Evolutionary conservation across 2,329 filamentous ascomycete genomes (phyloP).

Genomic region (Lasiodiplodia gonubiensis): DNA sequence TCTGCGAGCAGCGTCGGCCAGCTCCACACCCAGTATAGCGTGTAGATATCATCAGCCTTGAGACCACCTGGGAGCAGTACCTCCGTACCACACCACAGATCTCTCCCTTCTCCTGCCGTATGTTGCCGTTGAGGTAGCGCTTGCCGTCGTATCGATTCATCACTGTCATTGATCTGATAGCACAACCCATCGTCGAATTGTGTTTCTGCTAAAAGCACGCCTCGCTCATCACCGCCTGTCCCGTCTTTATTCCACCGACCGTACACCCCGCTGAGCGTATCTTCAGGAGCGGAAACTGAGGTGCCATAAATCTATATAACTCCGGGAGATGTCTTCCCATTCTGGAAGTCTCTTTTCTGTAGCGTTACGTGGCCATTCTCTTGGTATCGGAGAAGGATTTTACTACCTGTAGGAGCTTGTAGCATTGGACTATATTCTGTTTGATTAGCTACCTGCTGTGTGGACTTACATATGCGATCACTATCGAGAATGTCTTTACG

Average conservation of each 20-base stretch:
- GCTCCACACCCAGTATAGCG: conserved; percentile 96
- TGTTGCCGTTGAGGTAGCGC: not conserved
- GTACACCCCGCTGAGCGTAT: not conserved
- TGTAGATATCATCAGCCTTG: conserved; percentile 69
- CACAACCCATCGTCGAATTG: not conserved
- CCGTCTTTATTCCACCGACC: not conserved
- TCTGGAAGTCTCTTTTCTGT: conserved; percentile 43
- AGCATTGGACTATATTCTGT: not conserved
- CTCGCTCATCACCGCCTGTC: not conserved
- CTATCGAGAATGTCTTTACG: not conserved
- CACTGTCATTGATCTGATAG: not conserved
- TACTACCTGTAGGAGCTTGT: not conserved
- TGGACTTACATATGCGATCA: not conserved
- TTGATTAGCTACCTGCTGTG: not conserved
- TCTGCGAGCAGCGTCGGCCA: conserved; percentile 68
- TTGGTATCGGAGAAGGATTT: not conserved
- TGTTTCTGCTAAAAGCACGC: not conserved
- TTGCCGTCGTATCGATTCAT: not conserved
- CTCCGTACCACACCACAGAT: conserved; percentile 79
- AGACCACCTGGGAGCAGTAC: conserved; percentile 73
- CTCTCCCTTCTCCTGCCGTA: not conserved
- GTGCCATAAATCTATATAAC: not conserved
- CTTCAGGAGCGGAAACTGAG: not conserved
- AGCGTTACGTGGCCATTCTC: not conserved
- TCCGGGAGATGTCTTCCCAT: not conserved